Evolutionary conservation across 164 flowering plant species (phyloP), one percentile per base, ranked within the genome.

Genomic region (Euptelea pleiosperma): DNA sequence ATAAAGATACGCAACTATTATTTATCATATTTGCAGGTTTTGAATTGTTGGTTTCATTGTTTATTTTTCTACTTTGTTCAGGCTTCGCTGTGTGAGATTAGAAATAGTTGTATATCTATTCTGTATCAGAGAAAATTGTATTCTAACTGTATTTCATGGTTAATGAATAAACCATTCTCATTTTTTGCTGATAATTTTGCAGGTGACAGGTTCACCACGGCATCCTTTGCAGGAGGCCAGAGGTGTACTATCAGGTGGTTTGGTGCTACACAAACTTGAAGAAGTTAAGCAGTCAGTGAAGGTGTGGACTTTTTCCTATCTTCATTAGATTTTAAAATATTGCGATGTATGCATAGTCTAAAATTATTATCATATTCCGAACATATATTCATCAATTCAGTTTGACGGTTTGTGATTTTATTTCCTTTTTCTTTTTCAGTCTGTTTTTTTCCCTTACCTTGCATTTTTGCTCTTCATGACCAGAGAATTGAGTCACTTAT

Each of bases 211-310:
- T 49, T 82, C 89, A 36, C 82, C 79, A 15, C 62, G 35, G 37
- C 59, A 56, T 61, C 12, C 68, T 40, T 57, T 74, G 24, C 39
- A 44, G 29, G 87, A 80, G 56, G 70, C 57, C 42, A 79, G 80
- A 70, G 65, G 70, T 22, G 8, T 53, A 8, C 22, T 73, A 24
- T 71, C 79, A 29, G 69, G 74, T 44, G 89, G 79, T 52, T n/a
- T 82, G 63, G 62, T 89, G 55, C 67, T 89, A 31, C 65, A 81
- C 57, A 89, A 80, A 62, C 74, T 89, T 44, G 93, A 89, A 21
- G 96, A 89, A 77, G 81, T 89, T 58, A 79, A 66, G 28, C 77
- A 66, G 71, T 82, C 96, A 55, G 83, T 89, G 6, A 80, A 86
- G 93, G 96, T 86, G 31, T 15, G 66, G 5, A 21, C 22, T 46